Evolutionary conservation across 441 rosid species (phyloP).

Genomic region (Gossypium davidsonii): DNA sequence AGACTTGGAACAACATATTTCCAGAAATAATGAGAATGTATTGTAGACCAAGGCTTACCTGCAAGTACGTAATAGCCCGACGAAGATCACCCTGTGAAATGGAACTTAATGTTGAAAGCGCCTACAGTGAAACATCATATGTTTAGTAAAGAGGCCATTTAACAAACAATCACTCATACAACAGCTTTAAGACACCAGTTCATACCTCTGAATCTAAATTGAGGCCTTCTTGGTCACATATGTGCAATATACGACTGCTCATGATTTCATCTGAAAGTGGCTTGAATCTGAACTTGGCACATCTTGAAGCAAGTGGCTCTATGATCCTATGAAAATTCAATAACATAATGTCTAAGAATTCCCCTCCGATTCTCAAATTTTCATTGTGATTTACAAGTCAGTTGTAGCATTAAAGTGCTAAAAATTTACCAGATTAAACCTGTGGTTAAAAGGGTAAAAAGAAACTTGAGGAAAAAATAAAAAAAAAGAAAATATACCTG

Average conservation of each 20-base stretch:
- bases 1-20: conserved; percentile 6
- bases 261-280: conserved; percentile 90
- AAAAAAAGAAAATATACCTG: conserved; percentile 45
- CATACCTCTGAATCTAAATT: conserved; percentile 64
- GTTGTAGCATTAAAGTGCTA: background rate
- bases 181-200: conserved; percentile 14
- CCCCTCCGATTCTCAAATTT: background rate
- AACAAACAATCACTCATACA: conserved; percentile 3
- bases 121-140: conserved; percentile 34
- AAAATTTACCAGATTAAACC: background rate
- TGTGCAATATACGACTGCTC: conserved; percentile 71
- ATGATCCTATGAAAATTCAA: conserved; percentile 52
- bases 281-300: conserved; percentile 98
- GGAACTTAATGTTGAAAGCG: conserved; percentile 73
- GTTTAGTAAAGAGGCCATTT: conserved; percentile 8
- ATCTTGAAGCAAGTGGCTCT: conserved; percentile 98
- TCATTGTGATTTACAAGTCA: background rate
- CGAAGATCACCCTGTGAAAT: conserved; percentile 97
- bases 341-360: background rate
- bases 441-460: background rate
- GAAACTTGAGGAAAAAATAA: background rate
- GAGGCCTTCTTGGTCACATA: conserved; percentile 84
- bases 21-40: background rate
- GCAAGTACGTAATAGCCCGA: conserved; percentile 90
- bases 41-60: conserved; percentile 31